Conservation (phyloP, 2,329 filamentous ascomycete genomes). For the Cladosporium halotolerans region DNA sequence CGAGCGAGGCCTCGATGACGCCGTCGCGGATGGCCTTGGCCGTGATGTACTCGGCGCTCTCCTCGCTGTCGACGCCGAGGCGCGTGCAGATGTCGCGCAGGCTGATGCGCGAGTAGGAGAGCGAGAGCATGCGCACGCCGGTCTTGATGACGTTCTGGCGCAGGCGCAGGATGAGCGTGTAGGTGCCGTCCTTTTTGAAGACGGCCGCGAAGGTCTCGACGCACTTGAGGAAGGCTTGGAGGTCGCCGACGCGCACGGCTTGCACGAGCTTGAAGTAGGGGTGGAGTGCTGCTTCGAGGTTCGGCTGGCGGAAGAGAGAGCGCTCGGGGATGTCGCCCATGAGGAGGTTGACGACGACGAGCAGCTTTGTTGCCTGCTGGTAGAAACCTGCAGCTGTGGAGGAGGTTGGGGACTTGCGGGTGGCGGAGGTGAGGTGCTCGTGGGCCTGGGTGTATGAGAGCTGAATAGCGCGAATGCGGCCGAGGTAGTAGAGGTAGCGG, state of each 20-base stretch:
- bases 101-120: conserved; percentile 96
- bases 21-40: conserved; percentile 97
- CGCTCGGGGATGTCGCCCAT: conserved; percentile 99
- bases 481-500: conserved; percentile 93
- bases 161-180: conserved; percentile 87
- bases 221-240: conserved; percentile 85
- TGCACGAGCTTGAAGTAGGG: conserved; percentile 93
- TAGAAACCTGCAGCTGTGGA: conserved; percentile 88
- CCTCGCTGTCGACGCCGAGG: conserved; percentile 85
- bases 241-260: conserved; percentile 90
- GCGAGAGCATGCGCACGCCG: conserved; percentile 96
- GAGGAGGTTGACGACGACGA: conserved; percentile 89
- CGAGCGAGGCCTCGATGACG: conserved; percentile 89
- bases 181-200: conserved; percentile 90
- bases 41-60: conserved; percentile 98
- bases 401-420: conserved; percentile 88
- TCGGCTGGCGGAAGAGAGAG: conserved; percentile 83
- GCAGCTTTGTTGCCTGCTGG: conserved; percentile 91
- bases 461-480: conserved; percentile 92
- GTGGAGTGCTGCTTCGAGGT: conserved; percentile 77
- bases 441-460: conserved; percentile 95
- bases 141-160: conserved; percentile 99
- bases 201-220: conserved; percentile 74
- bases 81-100: conserved; percentile 95
- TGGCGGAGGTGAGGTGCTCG: conserved; percentile 85